Evolutionary conservation across 805 yeast genomes (phyloP), one percentile per base, ranked within the genome.

Genomic region (Lipomyces japonicus): DNA sequence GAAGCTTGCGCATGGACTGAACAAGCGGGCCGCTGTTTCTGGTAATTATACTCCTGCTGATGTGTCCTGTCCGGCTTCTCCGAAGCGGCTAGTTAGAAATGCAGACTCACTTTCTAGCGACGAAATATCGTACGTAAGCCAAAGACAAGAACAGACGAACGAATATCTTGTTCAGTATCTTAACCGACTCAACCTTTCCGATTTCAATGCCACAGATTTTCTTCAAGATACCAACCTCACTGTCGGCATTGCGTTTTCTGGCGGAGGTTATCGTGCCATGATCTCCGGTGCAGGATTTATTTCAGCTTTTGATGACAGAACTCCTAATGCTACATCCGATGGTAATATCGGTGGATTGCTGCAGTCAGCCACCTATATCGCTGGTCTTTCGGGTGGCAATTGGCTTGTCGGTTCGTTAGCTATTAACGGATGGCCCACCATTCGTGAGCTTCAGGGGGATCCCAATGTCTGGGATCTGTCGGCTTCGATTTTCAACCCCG

Each of bases 181-280:
- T 44, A 63, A 67, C 30, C 68, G 73, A 18, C 70, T 76, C 23
- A 72, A 72, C 49, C 59, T 80, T 65, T 64, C 70, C 14, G 79
- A 73, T 53, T 76, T 79, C 56, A 74, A 77, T 53, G 75, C 76
- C 1, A 44, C 58, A 22, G 43, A 39, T 9, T 62, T 66, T 38
- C 38, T 66, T 39, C 48, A 51, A 32, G 51, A 43, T 22, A 55
- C 63, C 9, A 44, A 58, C 18, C 42, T 66, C 40, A 46, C 47
- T 14, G 55, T 67, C 26, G 75, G 73, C 5, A 51, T 70, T 14
- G 82, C 88, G 4, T 80, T 82, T 58, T 79, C 87, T 16, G 96
- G 96, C 39, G 97, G 97, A 60, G 97, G 97, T 3, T 89, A 85
- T 65, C 74, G 96, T 55, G 93, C 95, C 31, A 85, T 88, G 86